Percentiles rank a stretch among this genome's conserved stretches.
Conservation (phyloP, 192 early-diverging fungal species). For the Coemansia sp. region DNA sequence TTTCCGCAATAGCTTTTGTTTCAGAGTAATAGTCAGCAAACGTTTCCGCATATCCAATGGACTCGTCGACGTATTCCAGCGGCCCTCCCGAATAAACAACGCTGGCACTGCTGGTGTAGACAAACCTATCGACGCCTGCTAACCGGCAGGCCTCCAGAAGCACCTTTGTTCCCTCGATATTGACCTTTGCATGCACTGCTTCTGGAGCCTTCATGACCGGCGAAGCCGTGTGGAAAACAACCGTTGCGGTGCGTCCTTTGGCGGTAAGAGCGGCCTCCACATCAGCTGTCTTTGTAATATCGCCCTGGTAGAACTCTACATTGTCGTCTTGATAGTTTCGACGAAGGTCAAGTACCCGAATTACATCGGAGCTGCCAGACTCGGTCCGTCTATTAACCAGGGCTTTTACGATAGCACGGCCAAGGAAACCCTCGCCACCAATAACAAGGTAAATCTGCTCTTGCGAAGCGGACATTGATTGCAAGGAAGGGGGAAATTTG, state of each 20-base stretch:
- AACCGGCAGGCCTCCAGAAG: slow-evolving; percentile 76
- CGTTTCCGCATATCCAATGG: slow-evolving; percentile 67
- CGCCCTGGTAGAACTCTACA: slow-evolving; percentile 58
- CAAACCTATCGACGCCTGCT: slow-evolving; percentile 66
- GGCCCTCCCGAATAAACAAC: slow-evolving; percentile 81
- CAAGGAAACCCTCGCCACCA: slow-evolving; percentile 90
- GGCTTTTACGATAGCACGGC: slow-evolving; percentile 72
- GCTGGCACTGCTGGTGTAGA: slow-evolving; percentile 87
- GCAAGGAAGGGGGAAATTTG: too few species aligned
- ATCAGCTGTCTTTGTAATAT: slow-evolving; percentile 58
- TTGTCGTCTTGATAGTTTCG: slow-evolving; percentile 53
- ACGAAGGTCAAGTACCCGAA: slow-evolving; percentile 85
- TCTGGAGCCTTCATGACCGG: slow-evolving; percentile 74
- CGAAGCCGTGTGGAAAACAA: slow-evolving; percentile 90
- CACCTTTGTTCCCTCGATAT: slow-evolving; percentile 85
- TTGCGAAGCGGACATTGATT: slow-evolving; percentile 6
- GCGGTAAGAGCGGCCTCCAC: slow-evolving; percentile 61
- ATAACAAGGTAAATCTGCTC: slow-evolving; percentile 67
- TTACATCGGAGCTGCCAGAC: slow-evolving; percentile 46
- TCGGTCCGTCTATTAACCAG: slow-evolving; percentile 60
- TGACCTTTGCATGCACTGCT: slow-evolving; percentile 75
- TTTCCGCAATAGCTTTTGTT: slow-evolving; percentile 81
- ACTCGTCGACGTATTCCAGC: slow-evolving; percentile 82
- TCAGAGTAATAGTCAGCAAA: slow-evolving; percentile 92
- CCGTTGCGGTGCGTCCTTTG: slow-evolving; percentile 56